phyloP scores from a whole-genome alignment of 2,329 filamentous ascomycete species.

The Paracoccidioides brasiliensis region DNA sequence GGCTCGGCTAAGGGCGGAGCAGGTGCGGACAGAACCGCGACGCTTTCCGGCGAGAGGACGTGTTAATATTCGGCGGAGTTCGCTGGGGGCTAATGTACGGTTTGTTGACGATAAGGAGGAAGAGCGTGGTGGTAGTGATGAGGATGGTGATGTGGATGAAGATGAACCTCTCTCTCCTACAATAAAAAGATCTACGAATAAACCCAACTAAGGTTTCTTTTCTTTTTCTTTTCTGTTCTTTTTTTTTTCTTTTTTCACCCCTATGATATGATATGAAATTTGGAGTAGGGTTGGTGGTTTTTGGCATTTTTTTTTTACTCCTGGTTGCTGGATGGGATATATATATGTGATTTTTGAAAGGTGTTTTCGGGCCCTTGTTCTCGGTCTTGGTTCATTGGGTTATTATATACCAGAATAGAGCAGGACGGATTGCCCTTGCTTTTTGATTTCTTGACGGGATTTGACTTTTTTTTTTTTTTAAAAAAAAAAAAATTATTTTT shows the following conservation, averaged over 20 bases:
- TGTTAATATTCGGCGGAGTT: conserved; percentile 17
- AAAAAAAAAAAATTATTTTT: not conserved
- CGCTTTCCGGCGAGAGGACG: conserved; percentile 10
- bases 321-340: not conserved
- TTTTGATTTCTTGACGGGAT: too few species aligned
- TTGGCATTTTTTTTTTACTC: not conserved
- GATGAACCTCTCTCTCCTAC: not conserved
- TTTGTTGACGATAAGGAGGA: not conserved
- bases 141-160: not conserved
- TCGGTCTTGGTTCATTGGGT: not conserved
- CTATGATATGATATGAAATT: not conserved
- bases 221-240: not conserved
- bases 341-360: not conserved
- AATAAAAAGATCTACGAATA: conserved; percentile 1
- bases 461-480: not conserved
- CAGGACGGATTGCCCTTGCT: not conserved
- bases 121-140: not conserved
- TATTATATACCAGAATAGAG: not conserved
- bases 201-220: not conserved
- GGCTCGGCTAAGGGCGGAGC: conserved; percentile 21
- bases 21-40: conserved; percentile 22
- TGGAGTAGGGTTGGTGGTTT: not conserved
- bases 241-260: too few species aligned
- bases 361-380: not conserved
- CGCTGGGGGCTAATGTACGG: conserved; percentile 14